Conservation (phyloP, 352 stramenopile species). For the Salisapilia sapeloensis region DNA sequence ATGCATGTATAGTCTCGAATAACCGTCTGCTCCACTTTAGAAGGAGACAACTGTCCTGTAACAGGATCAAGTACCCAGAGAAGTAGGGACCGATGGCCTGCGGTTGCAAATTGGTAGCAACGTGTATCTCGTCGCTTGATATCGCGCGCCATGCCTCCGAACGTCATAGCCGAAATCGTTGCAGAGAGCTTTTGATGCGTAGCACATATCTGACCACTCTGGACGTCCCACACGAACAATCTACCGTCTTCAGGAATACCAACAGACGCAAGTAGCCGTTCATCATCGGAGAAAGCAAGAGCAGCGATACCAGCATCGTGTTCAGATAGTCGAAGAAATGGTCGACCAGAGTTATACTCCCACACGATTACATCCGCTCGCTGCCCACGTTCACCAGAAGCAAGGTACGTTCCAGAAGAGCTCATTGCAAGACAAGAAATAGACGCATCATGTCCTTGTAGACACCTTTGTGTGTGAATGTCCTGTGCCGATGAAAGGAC, state of each 20-base stretch:
- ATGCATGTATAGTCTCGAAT: constrained; percentile 75
- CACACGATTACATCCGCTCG: constrained; percentile 83
- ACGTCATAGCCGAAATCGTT: constrained; percentile 42
- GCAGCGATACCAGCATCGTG: constrained; percentile 81
- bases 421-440: constrained; percentile 76
- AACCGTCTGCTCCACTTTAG: constrained; percentile 61
- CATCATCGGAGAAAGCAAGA: constrained; percentile 85
- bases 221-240: constrained; percentile 84
- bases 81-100: constrained; percentile 45
- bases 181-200: constrained; percentile 54
- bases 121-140: constrained; percentile 81
- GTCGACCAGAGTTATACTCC: constrained; percentile 50
- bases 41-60: constrained; percentile 44
- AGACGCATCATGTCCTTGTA: constrained; percentile 66
- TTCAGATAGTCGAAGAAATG: constrained; percentile 77
- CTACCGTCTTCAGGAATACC: constrained; percentile 63
- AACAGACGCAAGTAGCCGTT: constrained; percentile 68
- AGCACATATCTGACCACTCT: constrained; percentile 76
- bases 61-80: constrained; percentile 82
- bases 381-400: constrained; percentile 66
- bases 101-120: constrained; percentile 82
- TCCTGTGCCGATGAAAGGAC: constrained; percentile 58
- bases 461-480: constrained; percentile 66
- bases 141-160: constrained; percentile 76
- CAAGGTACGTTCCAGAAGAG: constrained; percentile 51